These are phyloP conservation scores for Penicillium digitatum DNA, from an alignment of 2,329 filamentous ascomycete species.

Conservation along the genomic window DNA sequence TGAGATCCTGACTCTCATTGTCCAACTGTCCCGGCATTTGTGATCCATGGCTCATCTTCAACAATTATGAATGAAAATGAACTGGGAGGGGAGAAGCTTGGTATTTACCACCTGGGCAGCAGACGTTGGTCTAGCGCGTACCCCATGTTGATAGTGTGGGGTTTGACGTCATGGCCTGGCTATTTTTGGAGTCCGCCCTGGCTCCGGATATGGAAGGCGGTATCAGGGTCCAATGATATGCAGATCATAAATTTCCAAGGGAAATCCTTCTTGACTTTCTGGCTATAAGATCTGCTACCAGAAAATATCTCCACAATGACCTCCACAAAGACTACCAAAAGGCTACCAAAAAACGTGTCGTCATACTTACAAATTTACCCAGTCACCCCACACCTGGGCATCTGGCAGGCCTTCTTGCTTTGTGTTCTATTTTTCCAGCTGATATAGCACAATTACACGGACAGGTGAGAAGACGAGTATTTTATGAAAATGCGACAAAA, in stretches of 20 bases:
- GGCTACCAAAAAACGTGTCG: background rate
- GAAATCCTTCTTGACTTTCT: background rate
- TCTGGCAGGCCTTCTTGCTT: background rate
- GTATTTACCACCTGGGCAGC: background rate
- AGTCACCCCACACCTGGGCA: background rate
- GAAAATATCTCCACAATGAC: no score
- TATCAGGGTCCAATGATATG: background rate
- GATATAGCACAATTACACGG: background rate
- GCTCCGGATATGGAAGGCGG: background rate
- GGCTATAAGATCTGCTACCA: no score
- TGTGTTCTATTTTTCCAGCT: no score
- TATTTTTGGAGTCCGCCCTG: constrained; percentile 1
- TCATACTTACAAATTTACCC: background rate
- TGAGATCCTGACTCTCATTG: constrained; percentile 5
- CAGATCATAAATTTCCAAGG: no score
- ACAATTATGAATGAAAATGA: background rate
- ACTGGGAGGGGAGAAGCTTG: constrained; percentile 1
- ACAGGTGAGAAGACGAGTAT: background rate
- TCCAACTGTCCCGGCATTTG: constrained; percentile 9
- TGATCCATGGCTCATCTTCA: constrained; percentile 15
- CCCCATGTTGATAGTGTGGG: constrained; percentile 4
- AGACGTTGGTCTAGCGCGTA: constrained; percentile 1
- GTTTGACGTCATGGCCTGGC: constrained; percentile 10
- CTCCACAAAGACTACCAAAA: no score
- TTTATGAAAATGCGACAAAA: background rate